Base-by-base conservation (phyloP, 345 rosid genomes). In the Toxicodendron radicans region DNA sequence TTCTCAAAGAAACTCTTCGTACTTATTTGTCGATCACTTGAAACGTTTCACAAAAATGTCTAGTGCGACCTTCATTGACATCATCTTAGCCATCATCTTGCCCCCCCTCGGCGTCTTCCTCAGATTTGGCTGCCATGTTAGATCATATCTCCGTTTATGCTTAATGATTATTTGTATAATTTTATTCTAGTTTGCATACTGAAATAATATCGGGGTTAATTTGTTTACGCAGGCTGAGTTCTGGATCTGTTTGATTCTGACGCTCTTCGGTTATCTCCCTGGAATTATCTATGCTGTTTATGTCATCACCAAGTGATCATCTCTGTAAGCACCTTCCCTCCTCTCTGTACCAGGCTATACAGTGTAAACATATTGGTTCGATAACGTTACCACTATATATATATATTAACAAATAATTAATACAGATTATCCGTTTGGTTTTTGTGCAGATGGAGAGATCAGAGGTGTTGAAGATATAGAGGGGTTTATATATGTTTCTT, bases 101-200 rank as follows among this genome's bases (percentile, higher is more conserved):
- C 98, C 98, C 49, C 98, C 98, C 73, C 95, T 93, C 0, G 98
- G 97, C 9, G 98, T 93, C 80, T 93, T 89, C 80, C 91, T 91
- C 87, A 93, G 83, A 80, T 91, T 8, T 66, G 95, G 92, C 14
- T 93, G 97, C 83, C 13, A 78, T 85, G 98, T 91, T 7, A 0
- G 43, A 38, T 38, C 43, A 38, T 38, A 7, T 38, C 6, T 38
- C 43, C 6, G 43, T 5, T 6, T 8, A 5, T 7, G 43, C 43
- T 38, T 7, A 38, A 38, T 38, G 43, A 6, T 38, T 38, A 5
- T 38, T 38, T 1, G 9, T 38, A 0, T 27, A 27, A 27, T 27
- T 27, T 27, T 18, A 8, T 18, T 54, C 21, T n/a, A n/a, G n/a
- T n/a, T 57, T 21, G 2, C 27, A 57, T 8, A 24, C 21, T 38